Evolutionary conservation across 495 filamentous ascomycete species (phyloP).

Genomic region (Alectoria sarmentosa): DNA sequence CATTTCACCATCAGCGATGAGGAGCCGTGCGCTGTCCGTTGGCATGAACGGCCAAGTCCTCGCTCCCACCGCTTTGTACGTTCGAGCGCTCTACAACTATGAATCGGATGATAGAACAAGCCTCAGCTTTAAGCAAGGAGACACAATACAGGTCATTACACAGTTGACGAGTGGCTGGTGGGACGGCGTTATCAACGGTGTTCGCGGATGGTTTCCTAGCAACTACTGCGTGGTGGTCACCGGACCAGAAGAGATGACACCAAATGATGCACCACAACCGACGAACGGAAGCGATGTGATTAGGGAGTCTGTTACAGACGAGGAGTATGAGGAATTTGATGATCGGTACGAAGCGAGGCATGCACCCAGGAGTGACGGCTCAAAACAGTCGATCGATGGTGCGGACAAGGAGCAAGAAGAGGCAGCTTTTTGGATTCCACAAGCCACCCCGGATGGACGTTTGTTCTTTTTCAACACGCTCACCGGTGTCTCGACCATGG

Average conservation of each 20-base stretch:
- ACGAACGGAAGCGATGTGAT: conserved; percentile 50
- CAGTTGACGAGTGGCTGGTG: conserved; percentile 98
- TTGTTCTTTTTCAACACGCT: conserved; percentile 98
- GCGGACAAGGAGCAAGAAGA: conserved; percentile 68
- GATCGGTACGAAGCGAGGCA: conserved; percentile 59
- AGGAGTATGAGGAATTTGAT: conserved; percentile 63
- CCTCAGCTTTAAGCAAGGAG: conserved; percentile 89
- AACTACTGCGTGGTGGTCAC: conserved; percentile 90
- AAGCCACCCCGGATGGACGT: conserved; percentile 87
- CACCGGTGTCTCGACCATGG: conserved; percentile 87
- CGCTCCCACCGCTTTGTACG: conserved; percentile 75
- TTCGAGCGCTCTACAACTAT: conserved; percentile 95
- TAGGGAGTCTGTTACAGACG: conserved; percentile 49
- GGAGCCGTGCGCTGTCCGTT: conserved; percentile 29
- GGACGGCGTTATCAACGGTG: conserved; percentile 92
- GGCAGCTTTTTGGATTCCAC: conserved; percentile 96
- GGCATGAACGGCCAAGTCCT: conserved; percentile 63
- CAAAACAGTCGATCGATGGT: conserved; percentile 61
- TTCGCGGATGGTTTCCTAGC: conserved; percentile 97
- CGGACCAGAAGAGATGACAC: conserved; percentile 56
- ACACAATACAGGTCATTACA: conserved; percentile 96
- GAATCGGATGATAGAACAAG: conserved; percentile 94
- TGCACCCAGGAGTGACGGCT: conserved; percentile 47
- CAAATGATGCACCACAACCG: conserved; percentile 29
- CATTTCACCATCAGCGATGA: conserved; percentile 23